Evolutionary conservation across 2,329 filamentous ascomycete species (phyloP).

Genomic region (Parascedosporium putredinis): DNA sequence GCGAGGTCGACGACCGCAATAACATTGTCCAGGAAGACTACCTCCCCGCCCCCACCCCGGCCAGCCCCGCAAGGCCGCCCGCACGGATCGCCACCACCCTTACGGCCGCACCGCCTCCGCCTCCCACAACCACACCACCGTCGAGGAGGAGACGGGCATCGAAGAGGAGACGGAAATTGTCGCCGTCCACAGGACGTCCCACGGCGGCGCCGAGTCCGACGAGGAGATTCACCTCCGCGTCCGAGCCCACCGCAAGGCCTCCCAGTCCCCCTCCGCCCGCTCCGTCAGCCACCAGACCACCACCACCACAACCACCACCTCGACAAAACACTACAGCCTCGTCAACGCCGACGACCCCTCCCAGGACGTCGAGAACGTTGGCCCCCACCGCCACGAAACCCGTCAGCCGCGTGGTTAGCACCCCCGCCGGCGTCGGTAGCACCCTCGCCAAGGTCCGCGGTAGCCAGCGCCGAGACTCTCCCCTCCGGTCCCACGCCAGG

Average conservation of each 20-base stretch:
- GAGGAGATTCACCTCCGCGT: slow-evolving; percentile 74
- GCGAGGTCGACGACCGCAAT: slow-evolving; percentile 77
- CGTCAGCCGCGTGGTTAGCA: slow-evolving; percentile 44
- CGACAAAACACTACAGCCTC: slow-evolving; percentile 35
- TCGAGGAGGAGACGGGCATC: slow-evolving; percentile 41
- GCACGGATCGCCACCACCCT: slow-evolving; percentile 65
- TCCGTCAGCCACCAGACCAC: slow-evolving; percentile 70
- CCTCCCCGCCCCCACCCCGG: slow-evolving; percentile 91
- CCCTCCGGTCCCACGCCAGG: slow-evolving; percentile 39
- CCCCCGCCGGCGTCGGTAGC: slow-evolving; percentile 26
- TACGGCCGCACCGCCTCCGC: slow-evolving; percentile 50
- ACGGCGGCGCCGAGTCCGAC: slow-evolving; percentile 59
- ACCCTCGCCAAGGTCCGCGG: slow-evolving; percentile 56
- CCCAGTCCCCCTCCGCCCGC: slow-evolving; percentile 26
- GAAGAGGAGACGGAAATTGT: slow-evolving; percentile 51
- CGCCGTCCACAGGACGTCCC: slow-evolving; percentile 50
- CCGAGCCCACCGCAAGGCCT: slow-evolving; percentile 55
- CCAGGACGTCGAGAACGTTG: slow-evolving; percentile 63
- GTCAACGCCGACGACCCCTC: slow-evolving; percentile 55
- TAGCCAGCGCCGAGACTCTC: slow-evolving; percentile 28
- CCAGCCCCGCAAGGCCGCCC: slow-evolving; percentile 81
- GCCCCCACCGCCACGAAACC: slow-evolving; percentile 38
- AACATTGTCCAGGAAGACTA: slow-evolving; percentile 72
- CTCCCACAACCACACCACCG: slow-evolving; percentile 19
- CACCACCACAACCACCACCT: slow-evolving; percentile 35